Evolutionary conservation across 1,139 yeast genomes (phyloP).

Genomic region (Candida gigantensis): DNA sequence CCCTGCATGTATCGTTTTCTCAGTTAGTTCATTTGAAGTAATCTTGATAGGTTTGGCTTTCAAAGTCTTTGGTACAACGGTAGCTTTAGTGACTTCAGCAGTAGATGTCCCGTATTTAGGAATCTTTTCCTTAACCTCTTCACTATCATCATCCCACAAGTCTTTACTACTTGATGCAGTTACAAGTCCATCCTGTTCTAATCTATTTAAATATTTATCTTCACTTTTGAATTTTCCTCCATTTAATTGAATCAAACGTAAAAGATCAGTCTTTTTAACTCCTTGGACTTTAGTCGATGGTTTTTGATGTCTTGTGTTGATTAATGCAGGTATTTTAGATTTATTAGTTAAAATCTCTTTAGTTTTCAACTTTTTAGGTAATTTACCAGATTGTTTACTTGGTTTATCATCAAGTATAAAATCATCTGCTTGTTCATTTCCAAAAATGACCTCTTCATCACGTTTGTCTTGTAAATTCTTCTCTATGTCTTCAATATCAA

Average conservation of each 20-base stretch:
- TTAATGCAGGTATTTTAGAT: conserved; percentile 75
- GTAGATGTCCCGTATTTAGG: conserved; percentile 48
- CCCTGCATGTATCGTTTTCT: conserved; percentile 62
- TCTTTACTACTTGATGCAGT: conserved; percentile 56
- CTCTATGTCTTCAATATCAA: conserved; percentile 80
- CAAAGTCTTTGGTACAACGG: conserved; percentile 58
- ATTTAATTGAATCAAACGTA: conserved; percentile 71
- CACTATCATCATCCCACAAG: conserved; percentile 56
- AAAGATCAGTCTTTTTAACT: conserved; percentile 66
- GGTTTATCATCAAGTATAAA: conserved; percentile 70
- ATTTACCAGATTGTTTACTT: conserved; percentile 13
- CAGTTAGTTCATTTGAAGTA: conserved; percentile 34
- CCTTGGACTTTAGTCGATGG: conserved; percentile 54
- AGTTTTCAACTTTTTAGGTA: conserved; percentile 59
- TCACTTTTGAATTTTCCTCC: conserved; percentile 77
- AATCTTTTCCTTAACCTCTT: conserved; percentile 14
- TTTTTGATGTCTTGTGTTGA: conserved; percentile 36
- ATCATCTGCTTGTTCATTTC: conserved; percentile 50
- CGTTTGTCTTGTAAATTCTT: conserved; percentile 66
- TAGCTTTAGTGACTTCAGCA: conserved; percentile 52
- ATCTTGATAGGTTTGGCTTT: conserved; percentile 54
- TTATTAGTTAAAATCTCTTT: conserved; percentile 73
- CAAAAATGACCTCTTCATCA: conserved; percentile 68
- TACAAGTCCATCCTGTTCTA: conserved; percentile 64
- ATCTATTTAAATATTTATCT: conserved; percentile 49